Percentiles rank a stretch among this genome's conserved stretches.
Evolutionary conservation across 371 early-diverging fungal genomes (phyloP).

Genomic region (Basidiobolus meristosporus): DNA sequence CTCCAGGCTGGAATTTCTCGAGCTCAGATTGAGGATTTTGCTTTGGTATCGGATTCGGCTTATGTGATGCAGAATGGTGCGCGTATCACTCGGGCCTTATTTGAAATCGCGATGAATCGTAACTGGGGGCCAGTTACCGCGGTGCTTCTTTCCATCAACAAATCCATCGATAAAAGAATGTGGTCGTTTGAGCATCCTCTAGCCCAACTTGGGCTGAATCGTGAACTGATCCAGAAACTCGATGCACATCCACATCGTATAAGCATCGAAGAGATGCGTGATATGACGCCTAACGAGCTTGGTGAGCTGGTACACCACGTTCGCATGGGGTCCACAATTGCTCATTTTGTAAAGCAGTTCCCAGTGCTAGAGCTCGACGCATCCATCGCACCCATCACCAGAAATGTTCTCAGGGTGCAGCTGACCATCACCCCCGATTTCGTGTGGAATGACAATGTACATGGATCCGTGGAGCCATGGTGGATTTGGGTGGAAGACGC

Average conservation of each 20-base stretch:
- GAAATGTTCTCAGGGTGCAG: slow-evolving; percentile 69
- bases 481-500: slow-evolving; percentile 89
- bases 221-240: slow-evolving; percentile 53
- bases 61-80: slow-evolving; percentile 88
- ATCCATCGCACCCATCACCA: slow-evolving; percentile 73
- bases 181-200: slow-evolving; percentile 93
- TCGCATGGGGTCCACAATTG: slow-evolving; percentile 56
- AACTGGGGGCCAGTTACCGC: slow-evolving; percentile 76
- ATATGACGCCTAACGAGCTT: slow-evolving; percentile 65
- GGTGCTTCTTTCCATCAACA: slow-evolving; percentile 65
- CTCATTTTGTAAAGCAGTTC: slow-evolving; percentile 59
- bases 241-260: slow-evolving; percentile 32
- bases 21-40: slow-evolving; percentile 68
- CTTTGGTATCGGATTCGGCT: slow-evolving; percentile 76
- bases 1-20: slow-evolving; percentile 75
- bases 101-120: slow-evolving; percentile 81
- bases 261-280: slow-evolving; percentile 56
- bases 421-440: slow-evolving; percentile 68
- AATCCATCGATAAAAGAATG: slow-evolving; percentile 76
- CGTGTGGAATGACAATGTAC: slow-evolving; percentile 77
- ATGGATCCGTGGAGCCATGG: slow-evolving; percentile 77
- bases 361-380: slow-evolving; percentile 65
- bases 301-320: slow-evolving; percentile 69
- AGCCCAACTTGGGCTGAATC: slow-evolving; percentile 61
- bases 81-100: slow-evolving; percentile 85